phyloP scores from a whole-genome alignment of 2,329 filamentous ascomycete species.

The Aspergillus cejpii region DNA sequence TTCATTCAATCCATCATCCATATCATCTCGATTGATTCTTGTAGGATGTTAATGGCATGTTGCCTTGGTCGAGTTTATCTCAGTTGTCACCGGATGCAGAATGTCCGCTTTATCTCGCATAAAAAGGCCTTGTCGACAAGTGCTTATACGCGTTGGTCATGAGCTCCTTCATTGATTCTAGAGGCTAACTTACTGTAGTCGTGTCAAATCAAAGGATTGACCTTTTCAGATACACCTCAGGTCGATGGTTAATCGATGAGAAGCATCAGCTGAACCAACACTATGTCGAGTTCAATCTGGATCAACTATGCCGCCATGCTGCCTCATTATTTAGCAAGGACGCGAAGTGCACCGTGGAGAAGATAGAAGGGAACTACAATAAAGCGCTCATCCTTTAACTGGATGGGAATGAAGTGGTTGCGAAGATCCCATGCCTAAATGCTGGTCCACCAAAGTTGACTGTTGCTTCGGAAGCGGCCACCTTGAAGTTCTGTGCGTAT shows the following conservation, averaged over 20 bases:
- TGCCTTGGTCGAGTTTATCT: too few species aligned
- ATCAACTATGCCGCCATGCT: conserved; percentile 27
- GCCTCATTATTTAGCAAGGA: conserved; percentile 11
- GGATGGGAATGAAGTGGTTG: conserved; percentile 20
- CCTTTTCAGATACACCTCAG: conserved; percentile 27
- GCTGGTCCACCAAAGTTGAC: conserved; percentile 20
- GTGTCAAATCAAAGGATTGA: too few species aligned
- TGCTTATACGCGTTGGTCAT: too few species aligned
- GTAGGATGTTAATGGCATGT: too few species aligned
- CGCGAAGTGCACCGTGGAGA: conserved; percentile 22
- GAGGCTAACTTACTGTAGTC: too few species aligned
- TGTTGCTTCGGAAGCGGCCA: conserved; percentile 35
- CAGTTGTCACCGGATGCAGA: too few species aligned
- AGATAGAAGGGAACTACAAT: too few species aligned
- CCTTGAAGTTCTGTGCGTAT: conserved; percentile 24
- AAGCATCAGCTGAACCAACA: conserved; percentile 18
- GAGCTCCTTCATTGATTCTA: too few species aligned
- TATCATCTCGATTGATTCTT: too few species aligned
- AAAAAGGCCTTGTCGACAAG: too few species aligned
- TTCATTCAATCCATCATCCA: too few species aligned
- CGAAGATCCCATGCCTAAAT: conserved; percentile 23
- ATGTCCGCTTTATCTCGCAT: too few species aligned
- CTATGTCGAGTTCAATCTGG: conserved; percentile 27
- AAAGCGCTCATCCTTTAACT: conserved; percentile 22
- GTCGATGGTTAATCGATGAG: conserved; percentile 26